Percentiles rank a stretch among this genome's conserved stretches.
phyloP scores from a whole-genome alignment of 2,329 filamentous ascomycete species.

The Geoglossum cookeanum region DNA sequence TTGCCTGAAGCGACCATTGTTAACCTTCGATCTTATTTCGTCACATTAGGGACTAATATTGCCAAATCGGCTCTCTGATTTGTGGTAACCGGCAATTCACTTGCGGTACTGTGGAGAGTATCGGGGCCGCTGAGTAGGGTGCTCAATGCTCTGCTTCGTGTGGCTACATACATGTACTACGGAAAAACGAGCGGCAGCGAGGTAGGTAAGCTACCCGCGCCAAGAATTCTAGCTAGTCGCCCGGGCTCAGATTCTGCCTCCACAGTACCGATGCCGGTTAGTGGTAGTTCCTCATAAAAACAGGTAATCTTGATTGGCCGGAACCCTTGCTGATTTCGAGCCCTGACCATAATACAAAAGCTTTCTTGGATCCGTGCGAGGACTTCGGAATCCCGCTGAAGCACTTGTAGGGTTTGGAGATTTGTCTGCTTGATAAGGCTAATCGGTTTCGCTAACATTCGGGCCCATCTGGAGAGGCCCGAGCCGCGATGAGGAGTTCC shows the following conservation, averaged over 20 bases:
- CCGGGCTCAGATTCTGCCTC: too few species aligned
- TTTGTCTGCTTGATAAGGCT: constrained; percentile 17
- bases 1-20: too few species aligned
- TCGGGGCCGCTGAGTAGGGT: too few species aligned
- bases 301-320: constrained; percentile 14
- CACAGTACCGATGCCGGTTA: constrained; percentile 13
- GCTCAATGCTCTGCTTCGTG: too few species aligned
- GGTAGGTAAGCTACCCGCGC: too few species aligned
- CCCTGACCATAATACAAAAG: constrained; percentile 16
- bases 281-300: constrained; percentile 15
- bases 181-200: too few species aligned
- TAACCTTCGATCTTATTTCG: too few species aligned
- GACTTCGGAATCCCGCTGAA: constrained; percentile 15
- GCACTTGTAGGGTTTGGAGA: constrained; percentile 10
- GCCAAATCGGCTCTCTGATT: not conserved
- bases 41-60: too few species aligned
- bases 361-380: constrained; percentile 15
- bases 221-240: too few species aligned
- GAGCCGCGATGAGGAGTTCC: constrained; percentile 20
- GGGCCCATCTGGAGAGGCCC: constrained; percentile 16
- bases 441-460: constrained; percentile 12
- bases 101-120: too few species aligned
- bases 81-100: too few species aligned
- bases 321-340: constrained; percentile 8
- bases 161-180: too few species aligned